Percentiles rank a stretch among this genome's conserved stretches.
Conservation (phyloP, 495 filamentous ascomycete species). For the Podospora bellae-mahoneyi region DNA sequence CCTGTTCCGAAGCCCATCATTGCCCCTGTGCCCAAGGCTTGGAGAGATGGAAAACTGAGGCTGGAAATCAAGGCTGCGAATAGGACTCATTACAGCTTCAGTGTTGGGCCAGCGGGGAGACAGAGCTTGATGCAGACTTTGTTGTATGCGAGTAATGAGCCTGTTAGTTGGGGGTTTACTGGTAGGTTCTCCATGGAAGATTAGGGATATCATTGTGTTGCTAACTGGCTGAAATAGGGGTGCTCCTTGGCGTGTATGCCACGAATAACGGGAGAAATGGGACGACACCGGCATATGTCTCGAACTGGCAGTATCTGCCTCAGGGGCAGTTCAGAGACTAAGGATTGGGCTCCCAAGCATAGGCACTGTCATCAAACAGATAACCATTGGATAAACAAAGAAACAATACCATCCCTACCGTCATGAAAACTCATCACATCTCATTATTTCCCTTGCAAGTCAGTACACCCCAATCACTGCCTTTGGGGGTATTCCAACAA, state of each 20-base stretch:
- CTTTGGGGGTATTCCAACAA: not conserved
- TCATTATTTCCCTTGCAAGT: not conserved
- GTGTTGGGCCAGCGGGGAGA: slow-evolving; percentile 37
- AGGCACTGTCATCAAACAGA: not conserved
- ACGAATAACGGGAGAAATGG: slow-evolving; percentile 50
- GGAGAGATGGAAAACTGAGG: slow-evolving; percentile 34
- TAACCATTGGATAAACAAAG: not conserved
- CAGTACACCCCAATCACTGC: not conserved
- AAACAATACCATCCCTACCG: not conserved
- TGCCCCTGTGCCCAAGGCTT: slow-evolving; percentile 32
- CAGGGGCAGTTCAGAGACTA: slow-evolving; percentile 42
- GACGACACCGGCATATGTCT: slow-evolving; percentile 42
- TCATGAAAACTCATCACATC: not conserved
- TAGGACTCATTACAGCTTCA: slow-evolving; percentile 45
- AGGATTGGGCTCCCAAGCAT: not conserved
- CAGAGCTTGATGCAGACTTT: slow-evolving; percentile 33
- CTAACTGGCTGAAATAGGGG: slow-evolving; percentile 24
- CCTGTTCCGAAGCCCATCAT: slow-evolving; percentile 32
- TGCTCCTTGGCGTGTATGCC: slow-evolving; percentile 48
- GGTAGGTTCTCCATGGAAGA: slow-evolving; percentile 30
- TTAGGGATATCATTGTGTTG: not conserved
- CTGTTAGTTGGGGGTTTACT: slow-evolving; percentile 51
- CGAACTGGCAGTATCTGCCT: slow-evolving; percentile 45
- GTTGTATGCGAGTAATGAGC: slow-evolving; percentile 38
- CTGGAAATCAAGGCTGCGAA: slow-evolving; percentile 48